Percentiles rank a stretch among this genome's conserved stretches.
These are phyloP conservation scores for Trichoderma reesei DNA, from an alignment of 495 filamentous ascomycete species.

Conservation along the genomic window DNA sequence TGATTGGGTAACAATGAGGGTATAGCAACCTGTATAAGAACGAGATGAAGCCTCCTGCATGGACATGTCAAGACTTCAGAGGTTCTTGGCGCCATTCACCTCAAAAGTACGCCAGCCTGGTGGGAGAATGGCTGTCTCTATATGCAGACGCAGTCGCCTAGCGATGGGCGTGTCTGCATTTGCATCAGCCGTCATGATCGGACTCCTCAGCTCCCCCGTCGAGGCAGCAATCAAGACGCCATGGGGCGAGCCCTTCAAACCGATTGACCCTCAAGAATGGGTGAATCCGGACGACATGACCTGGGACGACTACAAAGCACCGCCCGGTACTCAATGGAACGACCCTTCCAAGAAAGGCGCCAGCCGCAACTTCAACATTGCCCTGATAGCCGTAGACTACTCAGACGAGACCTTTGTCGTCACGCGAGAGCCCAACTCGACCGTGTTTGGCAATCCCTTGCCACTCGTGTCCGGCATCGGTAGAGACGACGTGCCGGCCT, in stretches of 20 bases:
- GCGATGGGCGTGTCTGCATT: background rate
- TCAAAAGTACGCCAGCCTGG: background rate
- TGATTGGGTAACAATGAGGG: too few relatives aligned
- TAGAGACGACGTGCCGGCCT: slow-evolving; percentile 28
- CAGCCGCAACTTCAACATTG: slow-evolving; percentile 31
- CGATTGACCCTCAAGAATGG: slow-evolving; percentile 30
- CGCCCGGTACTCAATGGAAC: slow-evolving; percentile 27
- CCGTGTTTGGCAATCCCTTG: slow-evolving; percentile 32
- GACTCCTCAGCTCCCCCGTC: background rate
- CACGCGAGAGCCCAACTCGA: slow-evolving; percentile 25
- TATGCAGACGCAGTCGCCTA: background rate
- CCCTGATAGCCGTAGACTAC: slow-evolving; percentile 33
- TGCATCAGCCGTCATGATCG: background rate
- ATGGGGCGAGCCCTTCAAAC: slow-evolving; percentile 23
- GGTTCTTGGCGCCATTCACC: background rate
- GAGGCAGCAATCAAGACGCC: background rate
- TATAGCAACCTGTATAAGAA: too few relatives aligned
- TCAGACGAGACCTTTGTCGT: slow-evolving; percentile 28
- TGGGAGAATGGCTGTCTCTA: background rate
- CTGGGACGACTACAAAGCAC: slow-evolving; percentile 27
- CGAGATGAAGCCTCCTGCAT: background rate
- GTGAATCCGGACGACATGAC: slow-evolving; percentile 37
- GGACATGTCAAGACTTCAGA: background rate
- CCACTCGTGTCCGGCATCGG: slow-evolving; percentile 19
- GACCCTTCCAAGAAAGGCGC: slow-evolving; percentile 25